Evolutionary conservation across 495 filamentous ascomycete species (phyloP), one percentile per base, ranked within the genome.

Genomic region (Bryoglossum gracile): DNA sequence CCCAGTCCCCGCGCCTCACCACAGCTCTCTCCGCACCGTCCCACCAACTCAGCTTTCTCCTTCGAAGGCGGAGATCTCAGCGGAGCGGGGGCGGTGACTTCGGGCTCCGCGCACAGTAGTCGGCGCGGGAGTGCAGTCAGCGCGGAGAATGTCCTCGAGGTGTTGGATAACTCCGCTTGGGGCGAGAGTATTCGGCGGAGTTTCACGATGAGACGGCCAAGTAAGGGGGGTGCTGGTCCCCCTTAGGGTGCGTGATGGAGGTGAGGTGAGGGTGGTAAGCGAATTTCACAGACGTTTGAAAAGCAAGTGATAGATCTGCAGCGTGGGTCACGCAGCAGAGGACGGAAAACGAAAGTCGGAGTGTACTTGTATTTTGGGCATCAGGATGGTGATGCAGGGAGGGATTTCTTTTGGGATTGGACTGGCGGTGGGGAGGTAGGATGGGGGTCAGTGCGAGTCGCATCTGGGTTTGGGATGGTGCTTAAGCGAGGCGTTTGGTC

Each of bases 171-270:
- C 53, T 92, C 88, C 32, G 86, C 83, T 16, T 96, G 90, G 90
- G 86, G 89, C 43, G 84, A 89, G 66, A 94, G 88, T 71, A 87
- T 96, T 41, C 74, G 89, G 50, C 77, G 88, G 46, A 94, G 89
- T 66, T 87, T 92, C 53, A 94, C 87, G 40, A 76, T 81, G 68
- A 79, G 82, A 54, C 77, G 78, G 57, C 71, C 71, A 35, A 38
- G 32, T 44, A 16, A 37, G 44, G 49, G 41, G 46, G 40, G 33
- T 32, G 38, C 34, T 36, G n/a, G n/a, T n/a, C n/a, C n/a, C n/a
- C n/a, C n/a, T n/a, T n/a, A n/a, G n/a, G n/a, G n/a, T n/a, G n/a
- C n/a, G n/a, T n/a, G n/a, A n/a, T n/a, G 26, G 26, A 5, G 26
- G 13, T 30, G 26, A 30, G 26, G 6, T 50, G 32, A 36, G 42